Evolutionary conservation across 176 grass and related monocot species (phyloP), one percentile per base, ranked within the genome.

Genomic region (Paspalum vaginatum): DNA sequence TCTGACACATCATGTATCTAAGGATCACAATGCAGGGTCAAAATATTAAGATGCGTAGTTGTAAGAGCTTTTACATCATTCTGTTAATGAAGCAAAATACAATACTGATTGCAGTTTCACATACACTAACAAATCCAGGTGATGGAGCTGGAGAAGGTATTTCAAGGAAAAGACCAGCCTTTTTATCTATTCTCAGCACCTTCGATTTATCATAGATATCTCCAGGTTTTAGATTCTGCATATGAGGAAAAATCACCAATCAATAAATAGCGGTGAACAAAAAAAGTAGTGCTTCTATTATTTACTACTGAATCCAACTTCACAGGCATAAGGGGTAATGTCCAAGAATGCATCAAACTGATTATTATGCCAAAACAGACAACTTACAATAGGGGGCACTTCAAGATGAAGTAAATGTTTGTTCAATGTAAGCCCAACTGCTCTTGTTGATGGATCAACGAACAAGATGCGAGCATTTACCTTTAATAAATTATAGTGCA

Each of bases 391-490:
- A 81, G 87, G 87, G 50, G 95, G 92, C 81, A 87, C 66, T 82
- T 92, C 89, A 82, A 92, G 91, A 64, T 75, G 24, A 83, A 98
- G 84, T 64, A 95, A 84, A 77, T 85, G 63, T 64, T 74, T 70
- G 76, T 95, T 98, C 81, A 98, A 85, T 71, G 95, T 94, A 79
- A 98, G 88, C 17, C 95, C 95, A 87, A 98, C 86, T 43, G 95
- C 95, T 89, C 95, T 92, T 80, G 92, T 93, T 71, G 90, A 98
- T 55, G 92, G 95, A 86, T 98, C 95, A 75, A 98, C 85, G 59
- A 98, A 98, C 75, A 98, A 80, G 81, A 98, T 94, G 73, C 95
- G 90, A 68, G 95, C 95, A 81, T 88, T 90, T 61, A 98, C 90
- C 95, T 98, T 63, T 61, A 78, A 26, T 61, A 78, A 26, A 83